Evolutionary conservation across 768 basidiomycete species (phyloP), one percentile per base, ranked within the genome.

Genomic region (Trametes sanguinea): DNA sequence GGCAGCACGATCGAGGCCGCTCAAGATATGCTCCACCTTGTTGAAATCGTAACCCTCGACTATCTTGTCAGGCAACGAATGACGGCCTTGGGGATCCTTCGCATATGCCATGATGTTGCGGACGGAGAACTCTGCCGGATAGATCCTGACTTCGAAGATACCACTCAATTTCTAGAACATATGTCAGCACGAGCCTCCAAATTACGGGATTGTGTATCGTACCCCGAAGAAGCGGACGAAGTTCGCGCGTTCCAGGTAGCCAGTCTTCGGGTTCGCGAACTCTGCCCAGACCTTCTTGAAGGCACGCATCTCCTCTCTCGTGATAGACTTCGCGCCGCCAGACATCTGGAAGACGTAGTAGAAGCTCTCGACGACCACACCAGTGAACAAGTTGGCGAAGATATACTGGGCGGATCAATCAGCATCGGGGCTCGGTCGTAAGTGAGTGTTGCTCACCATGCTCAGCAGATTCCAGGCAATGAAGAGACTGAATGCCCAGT

Each of bases 271-370:
- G 60, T 89, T 85, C 27, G 95, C 88, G 70, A 88, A 92, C 71
- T 88, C 84, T 2, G 89, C 88, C 96, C 96, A 98, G 2, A 91
- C 82, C 70, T 94, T 92, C 79, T 98, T 98, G 83, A 94, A 98
- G 1, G 86, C 79, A 37, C 96, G 87, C 86, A 98, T 96, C 71
- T 97, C 89, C 65, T 94, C 90, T 52, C 96, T 83, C 17, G 88
- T 90, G 54, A 98, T 87, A 0, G 87, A 85, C 64, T 85, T 90
- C 16, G 89, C 85, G n/a, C 88, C 87, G 4, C 89, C 86, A 9
- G 90, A 87, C 35, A 88, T 83, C 75, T 95, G 93, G 76, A 94
- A 96, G 7, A 97, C 92, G 73, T 95, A 97, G 17, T 93, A 92
- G 75, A 98, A 98, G 71, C 89, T 95, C 75, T 98, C 90, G 67